Evolutionary conservation across 108 stramenopile genomes (phyloP).

Genomic region (Nitzschia sp.): DNA sequence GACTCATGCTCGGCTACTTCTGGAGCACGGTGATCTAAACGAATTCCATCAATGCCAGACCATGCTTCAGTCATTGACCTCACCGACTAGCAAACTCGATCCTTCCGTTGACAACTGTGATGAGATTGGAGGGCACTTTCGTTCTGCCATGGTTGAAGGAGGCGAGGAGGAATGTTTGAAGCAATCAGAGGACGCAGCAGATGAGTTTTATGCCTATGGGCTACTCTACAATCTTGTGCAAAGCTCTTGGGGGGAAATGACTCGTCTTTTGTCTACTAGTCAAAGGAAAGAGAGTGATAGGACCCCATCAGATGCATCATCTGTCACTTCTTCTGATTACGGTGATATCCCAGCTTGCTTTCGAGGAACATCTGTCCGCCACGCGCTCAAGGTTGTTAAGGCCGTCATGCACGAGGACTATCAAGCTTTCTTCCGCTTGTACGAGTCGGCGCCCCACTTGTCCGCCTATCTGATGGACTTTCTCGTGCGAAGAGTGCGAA

Average conservation of each 20-base stretch:
- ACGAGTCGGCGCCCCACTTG: slow-evolving; percentile 54
- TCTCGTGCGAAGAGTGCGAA: slow-evolving; percentile 51
- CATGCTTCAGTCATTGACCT: slow-evolving; percentile 56
- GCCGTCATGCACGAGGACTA: slow-evolving; percentile 42
- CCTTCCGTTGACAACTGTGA: not conserved
- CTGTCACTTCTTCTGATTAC: not conserved
- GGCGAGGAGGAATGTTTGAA: slow-evolving; percentile 10
- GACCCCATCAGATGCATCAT: not conserved
- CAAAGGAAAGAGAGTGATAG: not conserved
- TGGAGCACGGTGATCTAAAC: slow-evolving; percentile 80
- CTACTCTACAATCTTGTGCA: slow-evolving; percentile 71
- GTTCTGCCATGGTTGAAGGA: not conserved
- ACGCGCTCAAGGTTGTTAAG: slow-evolving; percentile 47
- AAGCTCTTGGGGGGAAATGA: slow-evolving; percentile 51
- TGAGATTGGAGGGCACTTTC: not conserved
- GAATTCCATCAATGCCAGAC: slow-evolving; percentile 90
- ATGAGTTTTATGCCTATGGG: slow-evolving; percentile 76
- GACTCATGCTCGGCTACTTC: slow-evolving; percentile 77
- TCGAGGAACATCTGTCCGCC: slow-evolving; percentile 17
- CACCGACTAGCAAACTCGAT: not conserved
- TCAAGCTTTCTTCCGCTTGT: slow-evolving; percentile 51
- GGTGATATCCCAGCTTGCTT: not conserved
- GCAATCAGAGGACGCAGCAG: slow-evolving; percentile 38
- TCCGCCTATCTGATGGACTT: slow-evolving; percentile 67
- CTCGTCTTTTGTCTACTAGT: not conserved